Evolutionary conservation across 345 rosid genomes (phyloP), one percentile per base, ranked within the genome.

Genomic region (Excoecaria cochinchinensis): DNA sequence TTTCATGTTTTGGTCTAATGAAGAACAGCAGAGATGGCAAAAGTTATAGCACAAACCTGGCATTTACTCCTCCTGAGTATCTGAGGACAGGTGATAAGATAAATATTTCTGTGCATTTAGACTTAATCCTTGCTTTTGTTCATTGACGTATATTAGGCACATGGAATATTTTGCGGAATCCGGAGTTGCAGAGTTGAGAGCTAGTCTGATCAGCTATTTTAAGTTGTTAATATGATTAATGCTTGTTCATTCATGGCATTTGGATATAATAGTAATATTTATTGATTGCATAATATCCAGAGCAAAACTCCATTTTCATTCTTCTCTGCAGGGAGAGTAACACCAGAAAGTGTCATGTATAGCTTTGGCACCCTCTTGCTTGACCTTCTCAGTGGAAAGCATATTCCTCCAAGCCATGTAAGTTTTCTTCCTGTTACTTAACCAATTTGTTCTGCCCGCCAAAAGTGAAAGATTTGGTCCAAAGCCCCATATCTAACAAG

Each of bases 381-480:
- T 74, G 98, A 94, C 80, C 97, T 94, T 82, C 91, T 94, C 53
- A 90, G 96, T 47, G 98, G 98, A 78, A 94, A 91, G 79, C 98
- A 94, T 85, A 94, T 94, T 85, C 95, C 98, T 85, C 97, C 97
- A 8, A 87, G 97, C 84, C 98, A 91, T 78, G 98, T 94, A 83
- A 89, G 91, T 84, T 68, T 53, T 76, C 17, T 69, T n/a, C 70
- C 70, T 51, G 21, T 17, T 52, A 19, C 58, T 25, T 15, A 25
- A 36, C 50, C 55, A 39, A 50, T 63, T 36, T 69, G 70, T 57
- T 56, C 19, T 71, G 36, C 17, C 19, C n/a, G 42, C 61, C 8
- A 12, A 44, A 36, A 70, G 74, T 16, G 39, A 15, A 15, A 24
- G 25, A 25, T 24, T 25, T 44, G 59, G 10, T 69, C 21, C 22